These are phyloP conservation scores for Hypoxylon sp. DNA, from an alignment of 2,329 filamentous ascomycete genomes.

Conservation along the genomic window DNA sequence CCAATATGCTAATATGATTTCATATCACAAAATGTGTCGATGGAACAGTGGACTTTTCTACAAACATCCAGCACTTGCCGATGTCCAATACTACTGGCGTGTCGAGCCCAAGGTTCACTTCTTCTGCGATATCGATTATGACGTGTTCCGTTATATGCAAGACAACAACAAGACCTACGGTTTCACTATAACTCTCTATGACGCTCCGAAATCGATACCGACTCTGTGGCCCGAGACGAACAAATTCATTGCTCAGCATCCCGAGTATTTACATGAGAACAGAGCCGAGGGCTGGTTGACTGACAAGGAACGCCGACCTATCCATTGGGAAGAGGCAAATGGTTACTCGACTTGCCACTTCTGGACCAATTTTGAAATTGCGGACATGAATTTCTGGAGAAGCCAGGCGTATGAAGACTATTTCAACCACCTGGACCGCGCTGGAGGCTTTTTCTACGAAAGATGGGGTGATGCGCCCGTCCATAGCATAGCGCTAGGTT, in stretches of 20 bases:
- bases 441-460: conserved; percentile 98
- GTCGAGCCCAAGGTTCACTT: conserved; percentile 99
- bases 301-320: conserved; percentile 81
- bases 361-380: conserved; percentile 99
- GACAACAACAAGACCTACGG: conserved; percentile 99
- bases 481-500: conserved; percentile 90
- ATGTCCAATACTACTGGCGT: conserved; percentile 96
- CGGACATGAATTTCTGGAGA: conserved; percentile 92
- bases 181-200: conserved; percentile 98
- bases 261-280: conserved; percentile 83
- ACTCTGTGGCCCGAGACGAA: conserved; percentile 95
- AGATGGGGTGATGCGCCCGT: conserved; percentile 98
- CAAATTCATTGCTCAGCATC: conserved; percentile 89
- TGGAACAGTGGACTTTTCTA: conserved; percentile 99
- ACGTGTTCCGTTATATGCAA: conserved; percentile 97
- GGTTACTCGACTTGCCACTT: conserved; percentile 99
- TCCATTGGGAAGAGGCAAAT: conserved; percentile 84
- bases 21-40: conserved; percentile 98
- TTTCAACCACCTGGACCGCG: conserved; percentile 93
- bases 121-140: conserved; percentile 99
- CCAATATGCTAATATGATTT: conserved; percentile 89
- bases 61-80: conserved; percentile 87
- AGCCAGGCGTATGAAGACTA: conserved; percentile 93
- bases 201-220: conserved; percentile 87
- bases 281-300: conserved; percentile 91